phyloP scores from a whole-genome alignment of 352 stramenopile species.

The Phytophthora boehmeriae region DNA sequence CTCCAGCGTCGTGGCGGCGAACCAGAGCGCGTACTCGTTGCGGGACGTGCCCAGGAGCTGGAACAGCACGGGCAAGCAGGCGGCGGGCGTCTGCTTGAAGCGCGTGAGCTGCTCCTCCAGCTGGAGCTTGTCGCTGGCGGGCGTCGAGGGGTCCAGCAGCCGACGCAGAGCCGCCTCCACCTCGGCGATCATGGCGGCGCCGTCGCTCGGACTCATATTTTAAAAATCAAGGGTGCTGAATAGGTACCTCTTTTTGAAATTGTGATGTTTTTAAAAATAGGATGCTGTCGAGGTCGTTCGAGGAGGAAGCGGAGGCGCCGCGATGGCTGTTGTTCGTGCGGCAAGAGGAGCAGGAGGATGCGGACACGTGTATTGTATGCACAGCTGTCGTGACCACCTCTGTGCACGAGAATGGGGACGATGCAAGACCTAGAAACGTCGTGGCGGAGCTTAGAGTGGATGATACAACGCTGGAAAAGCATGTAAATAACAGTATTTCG shows the following conservation, averaged over 20 bases:
- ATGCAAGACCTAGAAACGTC: slow-evolving; percentile 3
- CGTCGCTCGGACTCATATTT: slow-evolving; percentile 26
- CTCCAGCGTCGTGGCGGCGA: slow-evolving; percentile 70
- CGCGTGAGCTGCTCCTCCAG: slow-evolving; percentile 64
- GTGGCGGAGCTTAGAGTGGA: slow-evolving; percentile 49
- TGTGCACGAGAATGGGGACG: neutral
- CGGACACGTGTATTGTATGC: slow-evolving; percentile 27
- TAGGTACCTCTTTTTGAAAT: too few species aligned
- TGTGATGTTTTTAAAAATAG: too few species aligned
- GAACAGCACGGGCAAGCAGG: slow-evolving; percentile 71
- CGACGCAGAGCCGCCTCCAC: slow-evolving; percentile 63
- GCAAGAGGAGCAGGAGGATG: slow-evolving; percentile 26
- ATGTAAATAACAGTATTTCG: slow-evolving; percentile 26
- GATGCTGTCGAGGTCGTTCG: neutral
- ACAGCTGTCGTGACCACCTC: slow-evolving; percentile 31
- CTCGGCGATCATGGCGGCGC: slow-evolving; percentile 52
- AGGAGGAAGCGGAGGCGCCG: neutral
- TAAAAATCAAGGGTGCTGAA: neutral
- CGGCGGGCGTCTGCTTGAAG: slow-evolving; percentile 59
- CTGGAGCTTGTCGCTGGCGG: slow-evolving; percentile 47
- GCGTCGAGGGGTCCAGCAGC: slow-evolving; percentile 65
- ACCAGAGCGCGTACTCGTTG: slow-evolving; percentile 84
- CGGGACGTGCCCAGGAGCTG: slow-evolving; percentile 60
- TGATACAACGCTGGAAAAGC: slow-evolving; percentile 30
- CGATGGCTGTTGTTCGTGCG: slow-evolving; percentile 57